Base-by-base conservation (phyloP, 129 eudicot genomes). In the Lactuca sativa region DNA sequence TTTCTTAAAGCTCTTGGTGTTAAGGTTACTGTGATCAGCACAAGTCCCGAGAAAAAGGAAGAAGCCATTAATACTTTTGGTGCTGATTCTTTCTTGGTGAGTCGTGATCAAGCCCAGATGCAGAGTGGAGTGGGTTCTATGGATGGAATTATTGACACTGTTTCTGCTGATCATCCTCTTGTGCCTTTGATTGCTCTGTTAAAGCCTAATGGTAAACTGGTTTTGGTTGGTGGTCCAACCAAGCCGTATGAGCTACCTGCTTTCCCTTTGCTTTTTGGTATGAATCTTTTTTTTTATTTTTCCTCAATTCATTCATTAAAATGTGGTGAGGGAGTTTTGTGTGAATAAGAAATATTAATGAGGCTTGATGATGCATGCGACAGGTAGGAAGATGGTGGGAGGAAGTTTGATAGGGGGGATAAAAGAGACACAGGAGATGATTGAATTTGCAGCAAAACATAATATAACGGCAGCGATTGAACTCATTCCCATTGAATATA, bases 1-100 rank as follows among this genome's bases (percentile, higher is more conserved):
- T 80, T 84, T 69, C 85, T 83, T 16, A 84, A 81, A 69, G 86
- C 89, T 12, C 68, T 82, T 74, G 86, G 82, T 53, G 66, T 64
- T 73, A 64, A 69, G 65, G 86, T 82, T 61, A 77, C 77, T 30
- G 86, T 85, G 9, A 81, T 85, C 3, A 85, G 86, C 59, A 78
- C 84, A 21, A 67, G 66, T 31, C 77, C 72, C 3, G 58, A 59
- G 12, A 85, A 85, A 40, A 81, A 75, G 31, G 80, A 81, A 59
- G 90, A 81, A 67, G 89, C 86, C 43, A 41, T 81, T 13, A 40
- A 61, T 18, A 69, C 67, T 54, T 79, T 84, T 71, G 85, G 85
- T 25, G 90, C 70, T 34, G 86, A 85, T 74, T 78, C 72, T 1
- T 85, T 81, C 64, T 71, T 85, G 82, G 82, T 85, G 31, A 85